Evolutionary conservation across 257 asterid genomes (phyloP), one percentile per base, ranked within the genome.

Genomic region (Ajuga chamaepitys): DNA sequence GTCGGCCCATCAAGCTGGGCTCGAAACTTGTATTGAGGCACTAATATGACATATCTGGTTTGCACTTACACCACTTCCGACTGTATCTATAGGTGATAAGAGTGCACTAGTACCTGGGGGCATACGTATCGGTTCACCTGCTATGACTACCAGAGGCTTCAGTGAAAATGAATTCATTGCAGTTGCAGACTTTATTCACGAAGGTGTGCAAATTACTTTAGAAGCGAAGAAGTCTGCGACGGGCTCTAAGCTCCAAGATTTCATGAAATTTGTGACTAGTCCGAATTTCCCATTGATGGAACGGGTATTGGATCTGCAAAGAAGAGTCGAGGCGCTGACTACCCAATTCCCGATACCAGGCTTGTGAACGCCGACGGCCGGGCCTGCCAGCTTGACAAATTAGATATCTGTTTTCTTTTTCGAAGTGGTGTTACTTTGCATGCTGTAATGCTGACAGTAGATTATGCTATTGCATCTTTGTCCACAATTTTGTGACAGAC

Each of bases 51-150:
- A 10, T 16, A n/a, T 25, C 34, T 20, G 34, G 42, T 59, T 58
- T 17, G 4, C 14, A 14, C 68, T 38, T 51, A 62, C 60, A 7
- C 34, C 50, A 5, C 22, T 28, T 58, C 59, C 38, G 55, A 30
- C 32, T 5, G 9, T 59, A 30, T 30, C 37, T 30, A 2, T 42
- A 93, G 98, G 98, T 26, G 99, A 94, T 77, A 94, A 85, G 77
- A 94, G 96, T 44, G 96, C 99, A 37, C 70, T 91, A 40, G 87
- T 88, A 32, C 99, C 97, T 1, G 96, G 97, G 69, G 99, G 99
- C 61, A 88, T 94, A 58, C 95, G 96, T 22, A 81, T 90, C 22
- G 99, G 99, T 9, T 66, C 97, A 4, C 97, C 97, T 42, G 99
- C 96, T 35, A 88, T 94, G 99, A 94, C 97, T 24, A 86, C 97